Percentiles rank a stretch among this genome's conserved stretches.
Conservation (phyloP, 1,284 basidiomycete genomes). For the Papiliotrema flavescens region DNA sequence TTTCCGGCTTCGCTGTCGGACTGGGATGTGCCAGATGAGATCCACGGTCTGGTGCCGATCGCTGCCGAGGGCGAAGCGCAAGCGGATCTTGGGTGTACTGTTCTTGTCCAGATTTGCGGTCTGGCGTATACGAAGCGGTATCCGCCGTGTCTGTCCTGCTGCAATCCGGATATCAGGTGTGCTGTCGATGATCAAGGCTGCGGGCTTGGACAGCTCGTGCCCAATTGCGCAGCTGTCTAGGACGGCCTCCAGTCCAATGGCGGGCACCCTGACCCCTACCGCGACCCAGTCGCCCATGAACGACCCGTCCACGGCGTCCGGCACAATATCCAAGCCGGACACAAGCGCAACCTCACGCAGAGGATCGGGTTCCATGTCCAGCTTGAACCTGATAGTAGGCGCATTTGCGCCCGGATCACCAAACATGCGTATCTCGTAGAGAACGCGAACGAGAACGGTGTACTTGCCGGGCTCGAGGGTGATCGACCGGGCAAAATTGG, state of each 20-base stretch:
- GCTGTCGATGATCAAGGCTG: not conserved
- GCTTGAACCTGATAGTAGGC: conserved; percentile 30
- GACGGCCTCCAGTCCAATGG: too few relatives aligned
- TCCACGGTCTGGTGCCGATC: not conserved
- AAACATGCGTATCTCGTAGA: conserved; percentile 46
- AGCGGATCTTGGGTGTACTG: too few relatives aligned
- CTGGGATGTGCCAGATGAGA: not conserved
- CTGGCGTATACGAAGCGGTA: not conserved
- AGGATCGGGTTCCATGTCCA: conserved; percentile 17
- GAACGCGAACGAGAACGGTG: conserved; percentile 30
- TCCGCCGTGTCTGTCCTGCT: not conserved
- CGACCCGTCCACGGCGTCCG: conserved; percentile 34
- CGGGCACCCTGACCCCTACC: conserved; percentile 15
- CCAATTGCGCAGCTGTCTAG: too few relatives aligned
- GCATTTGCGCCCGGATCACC: conserved; percentile 33
- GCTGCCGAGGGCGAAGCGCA: too few relatives aligned
- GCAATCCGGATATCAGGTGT: not conserved
- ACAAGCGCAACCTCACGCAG: conserved; percentile 6
- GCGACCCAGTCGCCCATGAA: conserved; percentile 34
- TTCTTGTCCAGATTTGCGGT: not conserved
- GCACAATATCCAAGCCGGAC: conserved; percentile 15
- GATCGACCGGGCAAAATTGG: conserved; percentile 32
- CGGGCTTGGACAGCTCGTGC: too few relatives aligned
- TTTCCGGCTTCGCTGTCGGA: too few relatives aligned
- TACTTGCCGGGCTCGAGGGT: conserved; percentile 31